Base-by-base conservation (phyloP, 345 rosid genomes). In the Gossypium rotundifolium region DNA sequence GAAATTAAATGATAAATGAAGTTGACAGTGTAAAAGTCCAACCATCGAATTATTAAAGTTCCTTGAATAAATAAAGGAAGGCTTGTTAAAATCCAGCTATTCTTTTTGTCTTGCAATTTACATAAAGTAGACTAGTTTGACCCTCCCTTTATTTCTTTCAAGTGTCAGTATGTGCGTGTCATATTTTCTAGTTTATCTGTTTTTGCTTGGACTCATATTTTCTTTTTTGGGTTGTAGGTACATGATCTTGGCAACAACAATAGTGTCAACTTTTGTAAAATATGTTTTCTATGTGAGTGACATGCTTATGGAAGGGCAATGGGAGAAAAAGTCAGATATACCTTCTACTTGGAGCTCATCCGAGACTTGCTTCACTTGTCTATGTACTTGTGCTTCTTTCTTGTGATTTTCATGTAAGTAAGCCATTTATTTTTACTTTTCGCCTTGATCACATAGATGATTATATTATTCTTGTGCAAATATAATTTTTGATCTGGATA, bases 341-440 rank as follows among this genome's bases (percentile, higher is more conserved):
- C 97, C 73, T 94, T 94, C 81, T 94, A 92, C 83, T 78, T 94
- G 89, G 98, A 94, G 81, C 97, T 94, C 74, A 80, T 94, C 16
- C 92, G 91, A 11, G 98, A 94, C 85, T 83, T 94, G 90, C 97
- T 94, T 76, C 98, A 94, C 86, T 82, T 94, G 82, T 92, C 93
- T 20, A 86, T 91, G 95, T 94, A 94, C 77, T 78, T 94, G 49
- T 92, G 98, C 91, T 94, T 94, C 92, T 94, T 94, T 83, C 88
- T 94, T 53, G 96, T 87, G 81, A 94, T 94, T 29, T 94, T 92
- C 85, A 86, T 94, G 98, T 94, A 91, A 90, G 97, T 80, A 71
- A 52, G 73, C 59, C 5, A 29, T 70, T 64, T 70, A 25, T 46
- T 49, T 54, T 65, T 62, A 51, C 46, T 60, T 60, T 60, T n/a